These are phyloP conservation scores for Jamesozyma rosinii DNA, from an alignment of 805 yeast genomes.

Conservation along the genomic window DNA sequence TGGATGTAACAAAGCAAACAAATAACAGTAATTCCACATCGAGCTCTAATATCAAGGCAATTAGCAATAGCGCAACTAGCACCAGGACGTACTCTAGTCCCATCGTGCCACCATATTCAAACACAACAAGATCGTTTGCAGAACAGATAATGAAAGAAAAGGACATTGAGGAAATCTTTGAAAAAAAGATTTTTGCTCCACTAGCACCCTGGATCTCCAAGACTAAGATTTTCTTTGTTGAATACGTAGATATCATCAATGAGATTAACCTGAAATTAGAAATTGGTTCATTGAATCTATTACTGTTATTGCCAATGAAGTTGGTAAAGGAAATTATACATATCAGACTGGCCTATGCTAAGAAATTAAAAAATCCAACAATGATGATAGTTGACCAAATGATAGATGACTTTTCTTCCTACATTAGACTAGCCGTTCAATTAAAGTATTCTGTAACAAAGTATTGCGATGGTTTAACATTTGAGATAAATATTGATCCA, in stretches of 20 bases:
- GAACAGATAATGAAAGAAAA: conserved; percentile 76
- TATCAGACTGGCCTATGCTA: conserved; percentile 67
- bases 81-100: conserved; percentile 32
- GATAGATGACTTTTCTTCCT: conserved; percentile 73
- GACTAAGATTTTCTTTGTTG: conserved; percentile 62
- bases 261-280: conserved; percentile 67
- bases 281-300: conserved; percentile 50
- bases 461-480: conserved; percentile 58
- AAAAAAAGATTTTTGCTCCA: conserved; percentile 55
- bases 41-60: background rate
- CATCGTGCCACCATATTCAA: conserved; percentile 13
- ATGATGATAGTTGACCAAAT: conserved; percentile 94
- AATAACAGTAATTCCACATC: background rate
- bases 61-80: conserved; percentile 9
- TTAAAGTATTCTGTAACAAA: conserved; percentile 59
- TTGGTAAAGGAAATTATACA: conserved; percentile 71
- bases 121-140: conserved; percentile 55
- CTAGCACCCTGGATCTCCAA: conserved; percentile 76
- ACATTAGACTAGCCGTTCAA: conserved; percentile 64
- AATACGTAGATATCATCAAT: conserved; percentile 52
- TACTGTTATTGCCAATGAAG: conserved; percentile 69
- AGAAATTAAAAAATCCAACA: conserved; percentile 72
- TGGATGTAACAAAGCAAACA: conserved; percentile 45
- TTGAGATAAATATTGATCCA: conserved; percentile 53
- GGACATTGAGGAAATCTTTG: conserved; percentile 63